Base-by-base conservation (phyloP, 176 grass and related monocot genomes). In the Bonia amplexicaulis region DNA sequence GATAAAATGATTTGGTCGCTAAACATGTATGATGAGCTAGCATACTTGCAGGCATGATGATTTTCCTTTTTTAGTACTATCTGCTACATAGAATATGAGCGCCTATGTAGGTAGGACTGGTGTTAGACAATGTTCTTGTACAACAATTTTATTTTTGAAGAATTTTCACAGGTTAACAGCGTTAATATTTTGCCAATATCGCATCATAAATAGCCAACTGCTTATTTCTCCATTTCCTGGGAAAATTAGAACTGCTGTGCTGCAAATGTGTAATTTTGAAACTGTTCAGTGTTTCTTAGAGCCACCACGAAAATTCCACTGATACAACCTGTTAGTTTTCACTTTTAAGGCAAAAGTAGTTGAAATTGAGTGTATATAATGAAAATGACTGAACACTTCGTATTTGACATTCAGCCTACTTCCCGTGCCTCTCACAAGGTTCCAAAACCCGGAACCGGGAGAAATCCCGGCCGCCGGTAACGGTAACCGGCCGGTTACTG, bases 1-100 rank as follows among this genome's bases (percentile, higher is more conserved):
- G 87, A 40, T 76, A 69, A 82, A 86, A 26, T 75, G 35, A 35
- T 81, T 75, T 93, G 49, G 33, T 78, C 17, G 37, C 55, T 80
- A 86, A 59, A 60, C 73, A 75, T 82, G 23, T 61, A 85, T 27
- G 19, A 51, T 41, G 62, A 79, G 25, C 79, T 41, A 82, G 39
- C 63, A 15, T 71, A 83, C 59, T 77, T 23, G 17, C n/a, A 29
- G 35, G 40, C 35, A 39, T 31, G 26, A 35, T 62, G 46, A 55
- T 75, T 89, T 74, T 44, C 31, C 52, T 17, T 35, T 57, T 35
- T 25, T 3, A 51, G n/a, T 67, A 66, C 37, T 81, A 81, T 76
- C 80, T 53, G 8, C 25, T 54, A 48, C 55, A 41, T 82, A 64
- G 71, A 73, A 73, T 68, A 51, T 68, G 60, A 55, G 23, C 3